These are phyloP conservation scores for Phytophthora macrochlamydospora DNA, from an alignment of 352 stramenopile species.

Conservation along the genomic window DNA sequence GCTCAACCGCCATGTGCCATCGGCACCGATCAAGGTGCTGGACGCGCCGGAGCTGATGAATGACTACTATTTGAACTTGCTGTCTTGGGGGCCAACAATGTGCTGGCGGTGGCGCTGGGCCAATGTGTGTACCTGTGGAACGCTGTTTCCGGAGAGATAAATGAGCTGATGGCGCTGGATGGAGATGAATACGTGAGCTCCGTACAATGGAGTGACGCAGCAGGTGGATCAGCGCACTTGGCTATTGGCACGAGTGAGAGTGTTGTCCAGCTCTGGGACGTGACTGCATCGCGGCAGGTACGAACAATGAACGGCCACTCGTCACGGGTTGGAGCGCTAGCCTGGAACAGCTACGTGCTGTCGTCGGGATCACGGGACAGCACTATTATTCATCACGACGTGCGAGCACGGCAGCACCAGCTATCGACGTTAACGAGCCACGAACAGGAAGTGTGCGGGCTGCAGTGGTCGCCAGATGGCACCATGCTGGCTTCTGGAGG, in stretches of 20 bases:
- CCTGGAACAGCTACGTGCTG: constrained; percentile 96
- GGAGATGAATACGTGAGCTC: constrained; percentile 96
- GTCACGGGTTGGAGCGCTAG: constrained; percentile 93
- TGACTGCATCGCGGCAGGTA: constrained; percentile 91
- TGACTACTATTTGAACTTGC: constrained; percentile 99
- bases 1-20: constrained; percentile 95
- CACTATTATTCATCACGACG: constrained; percentile 91
- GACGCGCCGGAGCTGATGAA: constrained; percentile 98
- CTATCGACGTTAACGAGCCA: constrained; percentile 93
- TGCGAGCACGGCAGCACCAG: constrained; percentile 78
- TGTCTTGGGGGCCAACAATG: constrained; percentile 98
- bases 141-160: constrained; percentile 94
- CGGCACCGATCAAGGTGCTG: constrained; percentile 94
- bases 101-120: constrained; percentile 96
- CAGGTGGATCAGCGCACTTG: constrained; percentile 81
- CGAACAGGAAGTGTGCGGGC: constrained; percentile 97
- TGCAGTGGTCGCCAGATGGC: constrained; percentile 97
- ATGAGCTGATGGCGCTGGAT: constrained; percentile 92
- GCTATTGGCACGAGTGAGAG: constrained; percentile 96
- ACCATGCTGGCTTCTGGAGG: constrained; percentile 95
- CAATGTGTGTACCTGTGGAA: constrained; percentile 99
- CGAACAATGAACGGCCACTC: constrained; percentile 93
- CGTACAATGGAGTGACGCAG: constrained; percentile 94
- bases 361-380: constrained; percentile 95
- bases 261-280: constrained; percentile 98